Conservation (phyloP, 176 grass and related monocot genomes). For the Chloris gayana region DNA sequence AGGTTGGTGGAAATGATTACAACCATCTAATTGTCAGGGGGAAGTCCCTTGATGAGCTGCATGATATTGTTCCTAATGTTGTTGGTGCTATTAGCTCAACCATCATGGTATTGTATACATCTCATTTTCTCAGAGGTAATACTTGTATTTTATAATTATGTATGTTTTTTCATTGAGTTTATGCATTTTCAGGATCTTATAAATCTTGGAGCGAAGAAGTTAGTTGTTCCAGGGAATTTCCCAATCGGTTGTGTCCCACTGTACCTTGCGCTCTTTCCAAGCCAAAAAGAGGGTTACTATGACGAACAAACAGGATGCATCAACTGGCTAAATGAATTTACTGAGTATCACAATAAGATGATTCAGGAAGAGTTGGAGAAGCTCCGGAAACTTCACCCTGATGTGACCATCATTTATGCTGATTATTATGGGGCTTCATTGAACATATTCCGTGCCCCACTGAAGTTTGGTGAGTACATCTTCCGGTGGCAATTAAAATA, state of each 20-base stretch:
- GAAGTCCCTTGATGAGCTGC: constrained; percentile 59
- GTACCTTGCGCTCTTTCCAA: constrained; percentile 72
- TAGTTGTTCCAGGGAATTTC: constrained; percentile 84
- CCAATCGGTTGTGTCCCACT: constrained; percentile 85
- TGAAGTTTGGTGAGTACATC: constrained; percentile 73
- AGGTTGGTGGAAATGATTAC: constrained; percentile 94
- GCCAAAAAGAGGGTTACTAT: constrained; percentile 67
- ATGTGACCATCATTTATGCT: constrained; percentile 76
- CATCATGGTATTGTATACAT: constrained; percentile 47
- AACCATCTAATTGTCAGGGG: constrained; percentile 81
- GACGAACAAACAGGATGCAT: constrained; percentile 78
- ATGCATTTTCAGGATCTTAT: constrained; percentile 68
- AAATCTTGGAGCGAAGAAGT: constrained; percentile 78
- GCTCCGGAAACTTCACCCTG: constrained; percentile 61
- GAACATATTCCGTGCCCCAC: constrained; percentile 67
- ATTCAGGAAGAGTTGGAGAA: constrained; percentile 62
- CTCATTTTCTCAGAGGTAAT: constrained; percentile 3
- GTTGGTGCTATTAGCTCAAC: constrained; percentile 56
- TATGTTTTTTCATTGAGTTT: constrained; percentile 26
- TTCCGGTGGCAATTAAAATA: constrained; percentile 4
- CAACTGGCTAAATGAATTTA: constrained; percentile 80
- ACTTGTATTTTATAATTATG: background rate
- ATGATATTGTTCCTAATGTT: constrained; percentile 71
- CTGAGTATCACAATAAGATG: constrained; percentile 63
- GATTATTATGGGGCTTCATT: constrained; percentile 84